phyloP scores from a whole-genome alignment of 352 stramenopile genomes.

The Pythium dissotocum region DNA sequence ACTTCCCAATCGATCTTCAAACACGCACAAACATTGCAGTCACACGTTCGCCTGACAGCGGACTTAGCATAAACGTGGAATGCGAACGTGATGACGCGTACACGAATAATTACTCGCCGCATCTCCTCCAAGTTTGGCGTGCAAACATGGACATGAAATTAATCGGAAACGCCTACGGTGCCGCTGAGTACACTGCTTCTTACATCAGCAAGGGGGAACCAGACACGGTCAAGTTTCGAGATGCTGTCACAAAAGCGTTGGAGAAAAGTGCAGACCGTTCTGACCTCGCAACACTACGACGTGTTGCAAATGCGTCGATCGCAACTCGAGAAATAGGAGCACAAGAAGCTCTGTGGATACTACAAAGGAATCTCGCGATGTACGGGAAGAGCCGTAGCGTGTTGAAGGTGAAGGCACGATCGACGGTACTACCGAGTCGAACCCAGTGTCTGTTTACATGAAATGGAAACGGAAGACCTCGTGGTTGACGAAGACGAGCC shows the following conservation, averaged over 20 bases:
- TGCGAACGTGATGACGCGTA: conserved; percentile 6
- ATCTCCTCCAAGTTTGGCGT: conserved; percentile 12
- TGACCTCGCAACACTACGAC: neutral
- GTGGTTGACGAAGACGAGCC: no score
- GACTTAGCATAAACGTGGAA: neutral
- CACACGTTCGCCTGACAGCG: neutral
- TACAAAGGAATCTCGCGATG: neutral
- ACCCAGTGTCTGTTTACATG: neutral
- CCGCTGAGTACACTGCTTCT: conserved; percentile 21
- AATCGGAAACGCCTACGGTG: conserved; percentile 25
- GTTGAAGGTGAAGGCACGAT: neutral
- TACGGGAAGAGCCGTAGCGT: neutral
- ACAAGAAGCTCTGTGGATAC: conserved; percentile 5
- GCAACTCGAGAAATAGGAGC: neutral
- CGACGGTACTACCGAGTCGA: neutral
- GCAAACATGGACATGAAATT: conserved; percentile 30
- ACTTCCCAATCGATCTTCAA: conserved; percentile 13
- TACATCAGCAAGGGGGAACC: conserved; percentile 28
- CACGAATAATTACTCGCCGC: conserved; percentile 18
- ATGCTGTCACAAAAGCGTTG: conserved; percentile 8
- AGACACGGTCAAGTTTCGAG: conserved; percentile 7
- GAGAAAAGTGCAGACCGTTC: neutral
- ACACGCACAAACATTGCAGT: neutral
- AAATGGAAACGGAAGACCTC: conserved; percentile 11
- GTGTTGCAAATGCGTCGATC: conserved; percentile 8